phyloP scores from a whole-genome alignment of 192 early-diverging fungal species.

The Coemansia pectinata region DNA sequence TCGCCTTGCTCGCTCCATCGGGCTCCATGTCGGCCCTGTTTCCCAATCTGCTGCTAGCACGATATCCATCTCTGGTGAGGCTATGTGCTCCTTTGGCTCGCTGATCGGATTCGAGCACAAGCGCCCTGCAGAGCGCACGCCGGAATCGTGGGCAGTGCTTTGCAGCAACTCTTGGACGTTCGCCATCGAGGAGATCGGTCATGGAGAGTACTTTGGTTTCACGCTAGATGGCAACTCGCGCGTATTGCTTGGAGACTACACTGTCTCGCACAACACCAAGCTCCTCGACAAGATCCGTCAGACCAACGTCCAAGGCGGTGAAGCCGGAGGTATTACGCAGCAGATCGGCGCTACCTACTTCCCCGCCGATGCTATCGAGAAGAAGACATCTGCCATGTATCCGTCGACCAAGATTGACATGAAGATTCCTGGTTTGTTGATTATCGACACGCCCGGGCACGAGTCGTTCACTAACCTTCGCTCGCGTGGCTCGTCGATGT shows the following conservation, averaged over 20 bases:
- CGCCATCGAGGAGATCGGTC: constrained; percentile 30
- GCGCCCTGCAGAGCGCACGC: constrained; percentile 9
- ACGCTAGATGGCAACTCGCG: constrained; percentile 60
- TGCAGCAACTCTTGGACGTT: constrained; percentile 45
- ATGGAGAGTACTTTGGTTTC: constrained; percentile 59
- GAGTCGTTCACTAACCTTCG: constrained; percentile 97
- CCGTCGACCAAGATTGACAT: constrained; percentile 63
- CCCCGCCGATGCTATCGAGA: constrained; percentile 90
- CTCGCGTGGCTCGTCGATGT: constrained; percentile 92
- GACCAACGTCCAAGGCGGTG: constrained; percentile 98
- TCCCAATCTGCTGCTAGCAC: neutral
- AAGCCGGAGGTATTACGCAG: constrained; percentile 99
- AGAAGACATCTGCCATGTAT: constrained; percentile 85
- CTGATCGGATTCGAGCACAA: constrained; percentile 10
- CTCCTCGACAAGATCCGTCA: constrained; percentile 98
- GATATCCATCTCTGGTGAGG: constrained; percentile 23
- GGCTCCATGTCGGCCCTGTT: constrained; percentile 29
- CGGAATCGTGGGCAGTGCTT: constrained; percentile 4
- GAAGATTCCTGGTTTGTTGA: constrained; percentile 89
- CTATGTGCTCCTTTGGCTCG: constrained; percentile 15
- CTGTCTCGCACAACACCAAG: constrained; percentile 81
- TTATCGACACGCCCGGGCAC: constrained; percentile 99
- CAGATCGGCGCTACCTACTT: constrained; percentile 99
- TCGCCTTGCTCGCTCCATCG: constrained; percentile 34
- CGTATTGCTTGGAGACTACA: constrained; percentile 55